phyloP scores from a whole-genome alignment of 2,329 filamentous ascomycete species.

The Meredithiella fracta region DNA sequence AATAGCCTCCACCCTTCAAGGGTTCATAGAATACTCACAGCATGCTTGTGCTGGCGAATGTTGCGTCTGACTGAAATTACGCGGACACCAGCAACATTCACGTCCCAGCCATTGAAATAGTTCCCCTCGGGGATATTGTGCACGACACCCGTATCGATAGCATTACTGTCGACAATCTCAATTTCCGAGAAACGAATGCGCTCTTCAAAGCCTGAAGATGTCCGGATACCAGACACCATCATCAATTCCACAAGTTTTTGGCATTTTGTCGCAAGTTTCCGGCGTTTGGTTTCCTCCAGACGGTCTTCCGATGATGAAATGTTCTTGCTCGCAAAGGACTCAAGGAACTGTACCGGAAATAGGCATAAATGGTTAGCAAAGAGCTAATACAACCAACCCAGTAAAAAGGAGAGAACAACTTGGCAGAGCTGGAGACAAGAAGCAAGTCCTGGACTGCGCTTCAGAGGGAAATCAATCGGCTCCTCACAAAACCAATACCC shows the following conservation, averaged over 20 bases:
- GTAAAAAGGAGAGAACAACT: neutral
- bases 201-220: constrained; percentile 93
- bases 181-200: constrained; percentile 92
- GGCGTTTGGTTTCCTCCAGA: constrained; percentile 85
- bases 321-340: constrained; percentile 92
- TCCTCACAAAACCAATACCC: too few relatives aligned
- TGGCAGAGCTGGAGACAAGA: neutral
- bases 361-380: neutral
- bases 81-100: constrained; percentile 83
- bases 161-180: constrained; percentile 85
- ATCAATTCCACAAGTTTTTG: constrained; percentile 95
- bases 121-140: constrained; percentile 81
- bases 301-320: constrained; percentile 95
- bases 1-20: neutral
- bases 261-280: constrained; percentile 81
- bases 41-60: constrained; percentile 78
- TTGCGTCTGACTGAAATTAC: constrained; percentile 69
- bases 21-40: constrained; percentile 36
- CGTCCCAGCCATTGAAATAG: constrained; percentile 88
- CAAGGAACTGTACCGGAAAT: constrained; percentile 52
- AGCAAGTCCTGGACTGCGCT: too few relatives aligned
- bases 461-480: too few relatives aligned
- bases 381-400: neutral
- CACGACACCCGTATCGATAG: constrained; percentile 77
- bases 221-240: constrained; percentile 97